Base-by-base conservation (phyloP, 148 eudicot species). In the Nepenthes gracilis region DNA sequence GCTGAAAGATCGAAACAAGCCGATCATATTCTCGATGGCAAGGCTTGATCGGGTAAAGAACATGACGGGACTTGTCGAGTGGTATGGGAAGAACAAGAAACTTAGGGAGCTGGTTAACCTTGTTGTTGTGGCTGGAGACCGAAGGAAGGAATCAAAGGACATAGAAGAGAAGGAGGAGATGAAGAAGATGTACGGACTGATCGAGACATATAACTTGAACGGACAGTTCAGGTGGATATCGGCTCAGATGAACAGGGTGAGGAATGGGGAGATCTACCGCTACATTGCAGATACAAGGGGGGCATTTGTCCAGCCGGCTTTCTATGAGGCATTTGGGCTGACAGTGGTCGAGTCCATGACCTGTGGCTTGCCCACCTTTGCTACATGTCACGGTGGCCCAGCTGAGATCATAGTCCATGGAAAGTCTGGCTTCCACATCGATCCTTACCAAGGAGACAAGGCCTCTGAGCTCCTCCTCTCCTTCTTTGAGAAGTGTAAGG, bases 311-410 rank as follows among this genome's bases (percentile, higher is more conserved):
- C 99, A 93, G 65, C 99, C 99, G 2, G 96, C 99, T 5, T 84
- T 74, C 36, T 93, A 93, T 10, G 99, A 93, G 83, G 96, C 99
- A 6, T 93, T 93, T 33, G 99, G 99, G 0, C 73, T 93, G 72
- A 93, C 99, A 12, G 99, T 93, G 40, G 96, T 93, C 12, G 99
- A 93, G 74, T 75, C 99, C 67, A 93, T 93, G 99, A 93, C 92
- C 4, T 93, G 99, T 62, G 99, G 99, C 13, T 62, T 93, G 40
- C 99, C 99, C 4, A 93, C 99, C 1, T 93, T 93, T 43, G 99
- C 99, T 1, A 93, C 99, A 6, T 73, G 86, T 62, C 71, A 93
- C 15, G 96, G 99, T 58, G 99, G 99, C 13, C 98, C 98, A 1
- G 96, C 96, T n/a, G 99, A 93, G 85, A 93, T 93, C 55, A 93